phyloP scores from a whole-genome alignment of 306 rosid species.

The Cicer arietinum region DNA sequence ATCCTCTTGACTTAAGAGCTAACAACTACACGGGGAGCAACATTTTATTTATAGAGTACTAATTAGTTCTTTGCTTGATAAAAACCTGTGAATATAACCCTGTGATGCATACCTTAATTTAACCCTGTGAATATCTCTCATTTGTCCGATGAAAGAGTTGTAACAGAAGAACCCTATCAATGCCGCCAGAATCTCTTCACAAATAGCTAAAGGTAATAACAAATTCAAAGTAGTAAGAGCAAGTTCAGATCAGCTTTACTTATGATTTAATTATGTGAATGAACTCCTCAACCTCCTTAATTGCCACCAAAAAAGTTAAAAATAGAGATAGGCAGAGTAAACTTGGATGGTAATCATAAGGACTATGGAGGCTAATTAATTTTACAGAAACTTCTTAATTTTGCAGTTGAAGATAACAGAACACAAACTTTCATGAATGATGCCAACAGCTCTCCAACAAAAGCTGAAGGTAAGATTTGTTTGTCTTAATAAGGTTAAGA shows the following conservation, averaged over 20 bases:
- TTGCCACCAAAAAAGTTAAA: too few relatives aligned
- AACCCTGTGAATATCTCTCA: constrained; percentile 4
- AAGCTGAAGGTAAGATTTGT: constrained; percentile 37
- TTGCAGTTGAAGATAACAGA: constrained; percentile 41
- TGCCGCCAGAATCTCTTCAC: constrained; percentile 38
- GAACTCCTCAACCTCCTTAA: too few relatives aligned
- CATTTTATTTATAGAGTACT: too few relatives aligned
- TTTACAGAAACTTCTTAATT: constrained; percentile 22
- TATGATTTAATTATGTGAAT: not conserved
- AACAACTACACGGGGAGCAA: too few relatives aligned
- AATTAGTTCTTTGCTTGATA: constrained; percentile 30
- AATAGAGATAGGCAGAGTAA: too few relatives aligned
- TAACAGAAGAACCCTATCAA: constrained; percentile 20
- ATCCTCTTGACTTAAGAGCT: constrained; percentile 43
- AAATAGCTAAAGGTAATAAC: constrained; percentile 29
- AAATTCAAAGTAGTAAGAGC: not conserved
- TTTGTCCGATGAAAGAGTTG: constrained; percentile 46
- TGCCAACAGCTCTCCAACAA: constrained; percentile 32
- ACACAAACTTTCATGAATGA: constrained; percentile 25
- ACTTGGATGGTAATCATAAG: too few relatives aligned
- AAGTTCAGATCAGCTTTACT: not conserved
- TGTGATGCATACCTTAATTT: not conserved
- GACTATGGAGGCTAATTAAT: constrained; percentile 3
- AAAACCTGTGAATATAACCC: not conserved
- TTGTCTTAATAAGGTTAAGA: not conserved